phyloP scores from a whole-genome alignment of 2,329 filamentous ascomycete genomes.

The Colletotrichum tofieldiae region DNA sequence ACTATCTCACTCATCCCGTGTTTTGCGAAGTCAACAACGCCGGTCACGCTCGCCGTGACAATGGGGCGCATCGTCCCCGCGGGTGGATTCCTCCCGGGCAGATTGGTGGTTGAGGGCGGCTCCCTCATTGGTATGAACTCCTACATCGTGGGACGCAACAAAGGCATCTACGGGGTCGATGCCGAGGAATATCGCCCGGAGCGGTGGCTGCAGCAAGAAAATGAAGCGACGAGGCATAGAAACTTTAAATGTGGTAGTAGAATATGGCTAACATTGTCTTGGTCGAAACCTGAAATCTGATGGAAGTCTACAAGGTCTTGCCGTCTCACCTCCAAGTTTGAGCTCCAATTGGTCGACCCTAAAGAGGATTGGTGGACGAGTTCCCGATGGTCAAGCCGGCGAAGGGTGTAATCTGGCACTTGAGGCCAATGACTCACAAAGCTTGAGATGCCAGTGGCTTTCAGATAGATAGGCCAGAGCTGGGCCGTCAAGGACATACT shows the following conservation, averaged over 20 bases:
- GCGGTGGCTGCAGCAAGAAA: conserved; percentile 60
- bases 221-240: conserved; percentile 53
- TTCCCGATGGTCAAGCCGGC: conserved; percentile 45
- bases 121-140: conserved; percentile 60
- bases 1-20: conserved; percentile 54
- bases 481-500: background rate
- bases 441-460: background rate
- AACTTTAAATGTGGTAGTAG: conserved; percentile 54
- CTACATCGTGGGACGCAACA: conserved; percentile 57
- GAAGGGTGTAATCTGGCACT: conserved; percentile 44
- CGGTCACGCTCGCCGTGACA: conserved; percentile 59
- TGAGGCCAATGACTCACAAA: conserved; percentile 33
- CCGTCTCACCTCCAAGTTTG: conserved; percentile 62
- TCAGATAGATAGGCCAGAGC: background rate
- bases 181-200: conserved; percentile 62
- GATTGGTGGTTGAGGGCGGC: conserved; percentile 54
- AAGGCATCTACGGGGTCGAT: conserved; percentile 60
- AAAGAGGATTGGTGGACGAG: conserved; percentile 44
- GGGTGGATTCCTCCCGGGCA: conserved; percentile 56
- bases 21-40: conserved; percentile 54
- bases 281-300: conserved; percentile 54
- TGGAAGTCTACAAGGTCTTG: conserved; percentile 55
- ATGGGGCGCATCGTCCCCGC: conserved; percentile 66
- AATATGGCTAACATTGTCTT: conserved; percentile 55
- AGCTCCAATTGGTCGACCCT: conserved; percentile 53